Conservation (phyloP, 371 early-diverging fungal genomes). For the Conidiobolus incongruus region DNA sequence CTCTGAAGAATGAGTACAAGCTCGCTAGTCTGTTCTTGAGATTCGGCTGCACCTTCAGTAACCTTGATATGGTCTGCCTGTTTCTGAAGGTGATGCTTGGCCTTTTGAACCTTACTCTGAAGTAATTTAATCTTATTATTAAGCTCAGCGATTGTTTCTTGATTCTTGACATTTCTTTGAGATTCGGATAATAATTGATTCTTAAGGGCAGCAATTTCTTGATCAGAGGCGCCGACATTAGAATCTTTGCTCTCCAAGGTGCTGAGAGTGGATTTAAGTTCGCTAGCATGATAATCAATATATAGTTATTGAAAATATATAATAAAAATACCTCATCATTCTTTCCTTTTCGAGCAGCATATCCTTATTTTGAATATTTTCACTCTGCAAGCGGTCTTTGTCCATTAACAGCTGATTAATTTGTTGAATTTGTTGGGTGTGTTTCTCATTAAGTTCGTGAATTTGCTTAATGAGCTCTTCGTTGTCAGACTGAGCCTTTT, state of each 20-base stretch:
- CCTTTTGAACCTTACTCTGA: conserved; percentile 33
- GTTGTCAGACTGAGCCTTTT: conserved; percentile 13
- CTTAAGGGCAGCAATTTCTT: conserved; percentile 14
- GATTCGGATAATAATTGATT: conserved; percentile 28
- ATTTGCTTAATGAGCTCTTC: conserved; percentile 19
- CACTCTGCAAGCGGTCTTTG: conserved; percentile 29
- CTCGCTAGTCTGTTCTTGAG: conserved; percentile 16
- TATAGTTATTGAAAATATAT: not conserved
- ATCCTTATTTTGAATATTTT: conserved; percentile 27
- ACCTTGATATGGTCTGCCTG: conserved; percentile 10
- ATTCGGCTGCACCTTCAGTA: not conserved
- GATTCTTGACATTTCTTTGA: conserved; percentile 20
- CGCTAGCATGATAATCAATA: conserved; percentile 9
- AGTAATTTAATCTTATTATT: conserved; percentile 19
- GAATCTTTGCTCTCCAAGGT: conserved; percentile 26
- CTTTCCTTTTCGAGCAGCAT: conserved; percentile 24
- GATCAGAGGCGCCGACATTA: conserved; percentile 26
- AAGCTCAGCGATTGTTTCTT: conserved; percentile 28
- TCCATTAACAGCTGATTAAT: conserved; percentile 40
- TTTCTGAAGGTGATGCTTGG: conserved; percentile 24
- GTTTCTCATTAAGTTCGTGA: conserved; percentile 27
- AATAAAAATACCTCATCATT: conserved; percentile 14
- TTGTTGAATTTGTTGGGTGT: conserved; percentile 27
- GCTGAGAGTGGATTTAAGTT: conserved; percentile 38
- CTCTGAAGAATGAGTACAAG: conserved; percentile 42